Evolutionary conservation across 2,329 filamentous ascomycete species (phyloP).

Genomic region (Xylaria sp.): DNA sequence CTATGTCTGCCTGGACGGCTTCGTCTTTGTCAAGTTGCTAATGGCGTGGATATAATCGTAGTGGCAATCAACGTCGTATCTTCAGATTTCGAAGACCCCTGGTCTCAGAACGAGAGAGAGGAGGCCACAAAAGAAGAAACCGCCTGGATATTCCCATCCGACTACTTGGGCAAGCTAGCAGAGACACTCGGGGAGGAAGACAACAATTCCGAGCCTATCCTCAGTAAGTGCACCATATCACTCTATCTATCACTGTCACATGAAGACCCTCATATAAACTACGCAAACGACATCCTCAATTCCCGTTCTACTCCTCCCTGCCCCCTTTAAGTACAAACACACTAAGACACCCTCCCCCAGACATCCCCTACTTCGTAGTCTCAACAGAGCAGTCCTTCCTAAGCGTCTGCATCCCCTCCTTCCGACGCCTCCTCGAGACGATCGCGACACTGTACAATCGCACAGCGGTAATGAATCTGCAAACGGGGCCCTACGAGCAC

Average conservation of each 20-base stretch:
- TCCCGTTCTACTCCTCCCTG: neutral
- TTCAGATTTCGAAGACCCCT: neutral
- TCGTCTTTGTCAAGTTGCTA: neutral
- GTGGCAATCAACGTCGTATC: slow-evolving; percentile 19
- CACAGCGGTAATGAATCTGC: neutral
- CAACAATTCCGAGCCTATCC: neutral
- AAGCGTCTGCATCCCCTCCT: slow-evolving; percentile 1
- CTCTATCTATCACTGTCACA: too few relatives aligned
- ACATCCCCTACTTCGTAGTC: slow-evolving; percentile 7
- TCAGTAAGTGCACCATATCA: neutral
- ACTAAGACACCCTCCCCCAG: neutral
- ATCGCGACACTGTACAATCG: neutral
- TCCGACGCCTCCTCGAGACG: neutral
- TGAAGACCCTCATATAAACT: neutral
- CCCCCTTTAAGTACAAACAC: too few relatives aligned
- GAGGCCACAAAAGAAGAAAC: neutral
- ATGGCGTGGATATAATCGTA: neutral
- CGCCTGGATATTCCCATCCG: neutral
- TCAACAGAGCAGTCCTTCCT: neutral
- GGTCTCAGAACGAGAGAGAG: slow-evolving; percentile 10
- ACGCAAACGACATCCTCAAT: neutral
- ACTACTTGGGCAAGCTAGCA: neutral
- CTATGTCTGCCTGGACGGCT: neutral
- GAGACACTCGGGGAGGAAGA: neutral
- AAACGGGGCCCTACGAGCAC: neutral